Base-by-base conservation (phyloP, 148 eudicot species). In the Camellia granthamiana region DNA sequence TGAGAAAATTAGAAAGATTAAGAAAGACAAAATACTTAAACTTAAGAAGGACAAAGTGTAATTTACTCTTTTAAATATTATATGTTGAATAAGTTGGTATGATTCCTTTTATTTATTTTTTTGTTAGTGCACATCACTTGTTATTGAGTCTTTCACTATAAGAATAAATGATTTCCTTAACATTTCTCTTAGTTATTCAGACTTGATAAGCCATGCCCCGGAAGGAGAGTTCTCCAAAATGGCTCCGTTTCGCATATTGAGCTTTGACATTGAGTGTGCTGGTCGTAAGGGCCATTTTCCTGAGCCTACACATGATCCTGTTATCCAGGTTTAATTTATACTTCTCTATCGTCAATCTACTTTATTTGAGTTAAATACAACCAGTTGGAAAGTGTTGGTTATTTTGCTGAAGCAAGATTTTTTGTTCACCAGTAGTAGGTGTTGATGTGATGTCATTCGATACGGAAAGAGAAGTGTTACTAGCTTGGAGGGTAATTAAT, bases 191-290 rank as follows among this genome's bases (percentile, higher is more conserved):
- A 96, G 98, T 82, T 93, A 88, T 86, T 80, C 89, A 52, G 94
- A 96, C 66, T 85, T 96, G 91, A 80, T 90, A 56, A 96, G 99
- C 91, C 97, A 96, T 87, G 89, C 87, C 14, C 92, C 98, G 61
- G 98, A 93, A 87, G 98, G 99, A 78, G 95, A 93, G 52, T 96
- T 90, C 76, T 96, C 99, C 54, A 94, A 89, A 86, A 96, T 96
- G 97, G 99, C 97, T 72, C 98, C 99, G 61, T 96, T 96, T 83
- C 98, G 99, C 84, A 92, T 96, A 83, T 82, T 96, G 55, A 96
- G 99, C 88, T 96, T 96, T 85, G 99, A 96, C 86, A 96, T 96
- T 61, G 99, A 96, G 87, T 96, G 99, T 84, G 98, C 99, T 86
- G 99, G 99, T 63, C 97, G 99, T 60, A 96, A 96, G 88, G 99